These are phyloP conservation scores for Hypoxylon lienhwacheense DNA, from an alignment of 495 filamentous ascomycete genomes.

Conservation along the genomic window DNA sequence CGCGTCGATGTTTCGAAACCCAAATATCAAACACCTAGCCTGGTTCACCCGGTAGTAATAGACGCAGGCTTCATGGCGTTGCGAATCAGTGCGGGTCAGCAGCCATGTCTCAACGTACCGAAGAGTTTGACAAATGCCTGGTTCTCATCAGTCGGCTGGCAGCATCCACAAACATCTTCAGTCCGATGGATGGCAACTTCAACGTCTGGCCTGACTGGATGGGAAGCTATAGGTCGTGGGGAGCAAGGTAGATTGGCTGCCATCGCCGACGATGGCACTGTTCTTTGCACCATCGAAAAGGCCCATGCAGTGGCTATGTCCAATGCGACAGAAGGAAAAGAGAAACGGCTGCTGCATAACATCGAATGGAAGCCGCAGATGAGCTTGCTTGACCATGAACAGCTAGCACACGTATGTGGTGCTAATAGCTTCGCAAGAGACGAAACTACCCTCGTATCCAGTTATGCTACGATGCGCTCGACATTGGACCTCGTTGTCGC, in stretches of 20 bases:
- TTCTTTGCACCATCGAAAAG: slow-evolving; percentile 14
- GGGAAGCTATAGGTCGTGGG: neutral
- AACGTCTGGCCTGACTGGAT: slow-evolving; percentile 1
- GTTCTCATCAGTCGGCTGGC: slow-evolving; percentile 28
- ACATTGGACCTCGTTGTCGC: slow-evolving; percentile 3
- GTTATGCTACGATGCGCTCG: slow-evolving; percentile 8
- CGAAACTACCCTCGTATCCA: neutral
- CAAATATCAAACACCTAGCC: slow-evolving; percentile 14
- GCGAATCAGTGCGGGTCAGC: slow-evolving; percentile 6
- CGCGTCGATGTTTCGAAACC: slow-evolving; percentile 13
- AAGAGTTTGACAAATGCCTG: slow-evolving; percentile 19
- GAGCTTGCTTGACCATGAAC: slow-evolving; percentile 12
- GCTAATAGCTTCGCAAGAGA: slow-evolving; percentile 6
- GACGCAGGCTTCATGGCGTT: slow-evolving; percentile 41
- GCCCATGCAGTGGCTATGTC: slow-evolving; percentile 3
- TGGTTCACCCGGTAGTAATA: slow-evolving; percentile 44
- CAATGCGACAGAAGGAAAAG: neutral
- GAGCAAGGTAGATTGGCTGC: slow-evolving; percentile 15
- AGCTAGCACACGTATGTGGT: slow-evolving; percentile 10
- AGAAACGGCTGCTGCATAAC: slow-evolving; percentile 24
- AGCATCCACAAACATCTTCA: slow-evolving; percentile 11
- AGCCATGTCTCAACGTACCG: slow-evolving; percentile 19
- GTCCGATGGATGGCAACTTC: slow-evolving; percentile 14
- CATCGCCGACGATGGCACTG: slow-evolving; percentile 17
- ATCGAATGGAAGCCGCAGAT: slow-evolving; percentile 37